phyloP scores from a whole-genome alignment of 2,329 filamentous ascomycete species.

The Penicillium sp. region DNA sequence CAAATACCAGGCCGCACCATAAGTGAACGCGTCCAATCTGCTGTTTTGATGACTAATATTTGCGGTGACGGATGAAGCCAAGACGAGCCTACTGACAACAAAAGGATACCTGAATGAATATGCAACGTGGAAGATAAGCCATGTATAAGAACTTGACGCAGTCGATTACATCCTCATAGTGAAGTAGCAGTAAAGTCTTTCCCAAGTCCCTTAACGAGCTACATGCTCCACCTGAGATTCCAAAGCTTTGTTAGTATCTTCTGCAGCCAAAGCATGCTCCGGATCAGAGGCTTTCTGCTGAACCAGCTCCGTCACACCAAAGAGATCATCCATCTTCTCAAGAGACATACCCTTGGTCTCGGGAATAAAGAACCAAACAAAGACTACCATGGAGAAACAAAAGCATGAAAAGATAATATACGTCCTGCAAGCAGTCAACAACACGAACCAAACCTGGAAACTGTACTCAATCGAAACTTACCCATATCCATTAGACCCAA shows the following conservation, averaged over 20 bases:
- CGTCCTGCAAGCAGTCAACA: conserved; percentile 50
- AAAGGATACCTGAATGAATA: not conserved
- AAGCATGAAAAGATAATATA: conserved; percentile 69
- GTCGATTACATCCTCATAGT: not conserved
- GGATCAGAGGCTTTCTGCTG: conserved; percentile 21
- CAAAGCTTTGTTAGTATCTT: conserved; percentile 8
- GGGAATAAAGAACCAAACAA: conserved; percentile 67
- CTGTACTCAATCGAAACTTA: conserved; percentile 25
- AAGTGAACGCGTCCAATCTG: too few species aligned
- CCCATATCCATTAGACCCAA: conserved; percentile 51
- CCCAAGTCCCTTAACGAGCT: not conserved
- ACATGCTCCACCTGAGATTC: conserved; percentile 15
- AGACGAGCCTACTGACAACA: conserved; percentile 6
- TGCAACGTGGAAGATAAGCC: not conserved
- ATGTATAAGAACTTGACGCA: not conserved
- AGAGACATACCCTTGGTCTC: conserved; percentile 68
- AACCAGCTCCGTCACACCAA: conserved; percentile 56
- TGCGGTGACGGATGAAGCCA: conserved; percentile 10
- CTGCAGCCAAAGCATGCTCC: conserved; percentile 12
- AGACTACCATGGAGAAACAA: conserved; percentile 63
- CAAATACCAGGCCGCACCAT: too few species aligned
- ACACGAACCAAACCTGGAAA: conserved; percentile 24
- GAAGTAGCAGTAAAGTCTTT: not conserved
- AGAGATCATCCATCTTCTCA: conserved; percentile 66
- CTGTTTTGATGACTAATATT: too few species aligned